Evolutionary conservation across 2,329 filamentous ascomycete species (phyloP).

Genomic region (Polychaeton citri): DNA sequence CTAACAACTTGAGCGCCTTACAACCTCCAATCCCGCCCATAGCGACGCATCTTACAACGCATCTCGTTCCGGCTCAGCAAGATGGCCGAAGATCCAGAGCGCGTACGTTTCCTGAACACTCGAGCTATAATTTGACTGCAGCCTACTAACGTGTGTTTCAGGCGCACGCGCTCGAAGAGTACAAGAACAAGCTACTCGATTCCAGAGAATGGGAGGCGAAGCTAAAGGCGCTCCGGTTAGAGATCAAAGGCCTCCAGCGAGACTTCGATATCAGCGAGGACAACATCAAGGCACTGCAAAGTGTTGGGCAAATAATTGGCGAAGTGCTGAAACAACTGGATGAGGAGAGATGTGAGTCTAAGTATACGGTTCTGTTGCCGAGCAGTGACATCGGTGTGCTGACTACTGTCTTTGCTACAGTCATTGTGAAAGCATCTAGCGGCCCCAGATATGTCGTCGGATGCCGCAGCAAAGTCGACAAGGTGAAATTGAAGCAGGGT

Average conservation of each 20-base stretch:
- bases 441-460: conserved; percentile 96
- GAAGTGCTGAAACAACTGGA: conserved; percentile 98
- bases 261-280: conserved; percentile 97
- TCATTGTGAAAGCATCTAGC: conserved; percentile 96
- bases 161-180: conserved; percentile 35
- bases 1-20: too few relatives aligned
- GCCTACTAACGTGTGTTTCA: not conserved
- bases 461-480: conserved; percentile 97
- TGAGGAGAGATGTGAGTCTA: conserved; percentile 81
- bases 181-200: conserved; percentile 54
- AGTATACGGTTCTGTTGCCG: too few relatives aligned
- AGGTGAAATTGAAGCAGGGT: conserved; percentile 92
- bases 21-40: too few relatives aligned
- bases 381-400: conserved; percentile 1
- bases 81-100: not conserved
- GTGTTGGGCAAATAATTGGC: conserved; percentile 97
- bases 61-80: not conserved
- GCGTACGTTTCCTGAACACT: not conserved
- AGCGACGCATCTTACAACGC: not conserved
- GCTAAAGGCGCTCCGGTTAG: conserved; percentile 82
- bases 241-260: conserved; percentile 89
- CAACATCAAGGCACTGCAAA: conserved; percentile 98
- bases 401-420: conserved; percentile 33
- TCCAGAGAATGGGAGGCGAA: conserved; percentile 98
- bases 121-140: too few relatives aligned